Conservation (phyloP, 257 asterid genomes). For the Nyctanthes arbortristis region DNA sequence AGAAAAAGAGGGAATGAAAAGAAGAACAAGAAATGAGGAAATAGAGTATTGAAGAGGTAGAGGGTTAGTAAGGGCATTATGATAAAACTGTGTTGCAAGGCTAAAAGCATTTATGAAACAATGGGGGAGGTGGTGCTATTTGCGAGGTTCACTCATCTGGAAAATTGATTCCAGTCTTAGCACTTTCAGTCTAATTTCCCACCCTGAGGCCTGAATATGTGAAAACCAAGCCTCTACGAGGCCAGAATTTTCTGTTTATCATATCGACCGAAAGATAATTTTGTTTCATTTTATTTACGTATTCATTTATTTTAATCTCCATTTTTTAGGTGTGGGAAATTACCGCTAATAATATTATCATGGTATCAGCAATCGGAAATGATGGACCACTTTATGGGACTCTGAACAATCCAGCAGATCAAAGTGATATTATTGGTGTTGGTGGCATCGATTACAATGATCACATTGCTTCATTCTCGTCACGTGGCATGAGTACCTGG, state of each 20-base stretch:
- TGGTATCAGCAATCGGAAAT: conserved; percentile 98
- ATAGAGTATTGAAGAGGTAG: no score
- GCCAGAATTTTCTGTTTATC: conserved; percentile 14
- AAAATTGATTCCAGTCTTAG: conserved; percentile 6
- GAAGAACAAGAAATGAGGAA: no score
- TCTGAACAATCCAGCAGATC: conserved; percentile 98
- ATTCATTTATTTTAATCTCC: no score
- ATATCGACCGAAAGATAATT: conserved; percentile 1
- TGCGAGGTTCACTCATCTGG: no score
- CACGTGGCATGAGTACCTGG: conserved; percentile 99
- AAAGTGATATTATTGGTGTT: conserved; percentile 99
- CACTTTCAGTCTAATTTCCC: background rate
- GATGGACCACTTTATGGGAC: conserved; percentile 99
- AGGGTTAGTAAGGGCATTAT: no score
- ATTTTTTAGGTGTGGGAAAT: conserved; percentile 93
- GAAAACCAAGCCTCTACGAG: conserved; percentile 4
- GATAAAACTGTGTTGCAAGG: no score
- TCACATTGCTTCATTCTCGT: conserved; percentile 97
- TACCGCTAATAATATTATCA: conserved; percentile 90
- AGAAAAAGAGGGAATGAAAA: no score
- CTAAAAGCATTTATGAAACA: no score
- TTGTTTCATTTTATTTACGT: conserved; percentile 16
- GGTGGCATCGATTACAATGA: conserved; percentile 99
- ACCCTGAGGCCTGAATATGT: no score
- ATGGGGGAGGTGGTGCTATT: no score